Base-by-base conservation (phyloP, 805 yeast species). In the Teunomyces lycoperdinae region DNA sequence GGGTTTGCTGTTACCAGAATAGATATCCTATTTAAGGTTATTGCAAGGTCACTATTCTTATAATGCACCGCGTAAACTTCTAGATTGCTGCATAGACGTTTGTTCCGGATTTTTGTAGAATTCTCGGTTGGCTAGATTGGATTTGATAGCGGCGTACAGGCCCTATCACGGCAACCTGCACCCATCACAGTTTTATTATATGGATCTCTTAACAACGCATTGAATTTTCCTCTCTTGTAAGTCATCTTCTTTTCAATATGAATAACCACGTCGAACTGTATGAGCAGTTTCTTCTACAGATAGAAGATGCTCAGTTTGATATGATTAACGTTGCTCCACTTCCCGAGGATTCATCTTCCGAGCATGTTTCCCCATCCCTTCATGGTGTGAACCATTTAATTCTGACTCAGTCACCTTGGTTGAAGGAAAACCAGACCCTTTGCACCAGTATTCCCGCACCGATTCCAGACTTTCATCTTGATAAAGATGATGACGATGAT, bases 231-330 rank as follows among this genome's bases (percentile, higher is more conserved):
- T 38, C 5, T 7, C 26, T 30, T n/a, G 11, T 9, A 28, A 38
- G 9, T 30, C 14, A n/a, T 20, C 27, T 38, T 26, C 30, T 24
- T 38, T 13, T 26, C 45, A 39, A 9, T 27, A 47, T 47, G 47
- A 40, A 43, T 17, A 30, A 14, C 40, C 41, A 47, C 56, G 58
- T 58, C 36, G 64, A 61, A 39, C 64, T 59, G 61, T 59, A 62
- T 43, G 54, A 58, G 44, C 64, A 61, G 43, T 63, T 63, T 42
- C 54, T 63, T 41, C 57, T 49, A 27, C 58, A 49, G 42, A 59
- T 63, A 56, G 61, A 58, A 40, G 48, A 58, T 2, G 45, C 53
- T 20, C 55, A 58, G 32, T 58, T 48, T 39, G 49, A 48, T 39
- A 54, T 53, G 43, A 44, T 50, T 45, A 45, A 51, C 35, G 52